A percentile compares a stretch with the other conserved stretches of the same genome.
These are phyloP conservation scores for Aspergillus sclerotialis DNA, from an alignment of 2,329 filamentous ascomycete genomes.

Conservation along the genomic window DNA sequence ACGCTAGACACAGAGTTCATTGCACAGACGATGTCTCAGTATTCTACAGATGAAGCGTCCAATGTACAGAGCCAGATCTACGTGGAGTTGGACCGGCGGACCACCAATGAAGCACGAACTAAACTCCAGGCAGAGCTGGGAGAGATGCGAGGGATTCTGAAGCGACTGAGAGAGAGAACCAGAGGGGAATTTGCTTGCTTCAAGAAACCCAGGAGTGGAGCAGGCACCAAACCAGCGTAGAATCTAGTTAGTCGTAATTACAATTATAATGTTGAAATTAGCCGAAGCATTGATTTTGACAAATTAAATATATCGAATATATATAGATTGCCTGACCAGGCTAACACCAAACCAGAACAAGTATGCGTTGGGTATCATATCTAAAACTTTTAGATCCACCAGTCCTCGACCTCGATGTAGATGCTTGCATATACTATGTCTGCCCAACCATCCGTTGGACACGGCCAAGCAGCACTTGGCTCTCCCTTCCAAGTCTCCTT, in stretches of 20 bases:
- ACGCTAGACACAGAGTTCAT: slow-evolving; percentile 97
- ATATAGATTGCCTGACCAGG: slow-evolving; percentile 3
- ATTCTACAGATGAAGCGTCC: slow-evolving; percentile 74
- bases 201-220: slow-evolving; percentile 50
- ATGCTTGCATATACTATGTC: slow-evolving; percentile 9
- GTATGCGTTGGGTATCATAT: slow-evolving; percentile 15
- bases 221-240: slow-evolving; percentile 15
- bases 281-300: neutral
- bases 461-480: slow-evolving; percentile 67
- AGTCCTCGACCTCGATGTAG: slow-evolving; percentile 1
- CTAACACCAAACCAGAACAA: slow-evolving; percentile 3
- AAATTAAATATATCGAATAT: neutral
- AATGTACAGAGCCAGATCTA: slow-evolving; percentile 87
- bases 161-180: slow-evolving; percentile 72
- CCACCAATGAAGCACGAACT: slow-evolving; percentile 76
- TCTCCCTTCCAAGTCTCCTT: slow-evolving; percentile 75
- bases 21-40: slow-evolving; percentile 84
- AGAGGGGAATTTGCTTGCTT: slow-evolving; percentile 86
- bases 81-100: slow-evolving; percentile 78
- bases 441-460: slow-evolving; percentile 63
- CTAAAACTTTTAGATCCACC: slow-evolving; percentile 8
- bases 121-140: slow-evolving; percentile 79
- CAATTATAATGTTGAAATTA: neutral
- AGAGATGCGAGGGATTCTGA: slow-evolving; percentile 81
- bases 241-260: neutral